A percentile compares a stretch with the other conserved stretches of the same genome.
Evolutionary conservation across 345 rosid genomes (phyloP).

Genomic region (Eucalyptus marginata): DNA sequence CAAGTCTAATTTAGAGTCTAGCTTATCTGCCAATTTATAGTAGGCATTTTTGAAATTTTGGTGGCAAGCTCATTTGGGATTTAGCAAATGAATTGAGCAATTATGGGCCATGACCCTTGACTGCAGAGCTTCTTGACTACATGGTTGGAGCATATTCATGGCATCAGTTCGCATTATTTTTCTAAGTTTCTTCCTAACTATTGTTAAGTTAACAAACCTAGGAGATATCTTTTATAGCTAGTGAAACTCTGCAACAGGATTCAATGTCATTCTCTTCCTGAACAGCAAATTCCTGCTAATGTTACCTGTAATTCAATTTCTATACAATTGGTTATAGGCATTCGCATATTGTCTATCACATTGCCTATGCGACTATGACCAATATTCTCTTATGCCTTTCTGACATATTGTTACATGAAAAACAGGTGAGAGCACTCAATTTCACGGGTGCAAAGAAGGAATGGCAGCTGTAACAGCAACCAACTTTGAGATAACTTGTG

Average conservation of each 20-base stretch:
- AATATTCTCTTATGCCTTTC: not conserved
- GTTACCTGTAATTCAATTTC: not conserved
- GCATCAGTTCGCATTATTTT: too few species aligned
- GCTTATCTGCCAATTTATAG: not conserved
- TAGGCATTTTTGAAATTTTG: not conserved
- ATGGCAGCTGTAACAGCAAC: not conserved
- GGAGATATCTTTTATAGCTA: not conserved
- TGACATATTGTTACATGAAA: not conserved
- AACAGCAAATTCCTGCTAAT: too few species aligned
- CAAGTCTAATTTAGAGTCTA: not conserved
- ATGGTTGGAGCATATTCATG: not conserved
- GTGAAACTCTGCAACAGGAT: not conserved
- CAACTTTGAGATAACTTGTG: not conserved
- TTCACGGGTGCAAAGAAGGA: not conserved
- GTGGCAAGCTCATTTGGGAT: not conserved
- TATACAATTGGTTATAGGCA: too few species aligned
- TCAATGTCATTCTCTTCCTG: not conserved
- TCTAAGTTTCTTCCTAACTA: too few species aligned
- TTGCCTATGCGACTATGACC: not conserved
- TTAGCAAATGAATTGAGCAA: too few species aligned
- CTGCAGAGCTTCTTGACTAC: not conserved
- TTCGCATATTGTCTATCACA: too few species aligned
- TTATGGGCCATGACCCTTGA: not conserved
- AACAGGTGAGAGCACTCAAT: not conserved
- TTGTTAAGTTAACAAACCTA: not conserved